Evolutionary conservation across 1,139 yeast species (phyloP).

Genomic region (Protomyces inouyei): DNA sequence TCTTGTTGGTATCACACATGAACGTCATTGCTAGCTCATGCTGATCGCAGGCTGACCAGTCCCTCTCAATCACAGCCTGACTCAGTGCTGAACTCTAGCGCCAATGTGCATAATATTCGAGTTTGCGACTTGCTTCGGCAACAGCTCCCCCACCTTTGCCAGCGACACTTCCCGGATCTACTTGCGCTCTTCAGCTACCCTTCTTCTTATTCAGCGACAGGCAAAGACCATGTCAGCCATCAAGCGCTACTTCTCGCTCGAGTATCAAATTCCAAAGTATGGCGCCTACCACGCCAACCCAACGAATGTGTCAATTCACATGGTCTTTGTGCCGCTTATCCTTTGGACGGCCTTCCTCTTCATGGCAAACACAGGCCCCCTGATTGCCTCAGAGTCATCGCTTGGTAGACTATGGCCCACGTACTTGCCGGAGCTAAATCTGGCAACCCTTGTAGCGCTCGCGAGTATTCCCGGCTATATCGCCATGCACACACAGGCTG

Average conservation of each 20-base stretch:
- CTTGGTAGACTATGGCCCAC: constrained; percentile 7
- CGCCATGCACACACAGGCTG: constrained; percentile 44
- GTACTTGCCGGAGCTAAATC: constrained; percentile 42
- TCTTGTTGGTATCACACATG: too few relatives aligned
- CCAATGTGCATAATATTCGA: too few relatives aligned
- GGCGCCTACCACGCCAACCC: constrained; percentile 72
- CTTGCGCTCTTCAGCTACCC: too few relatives aligned
- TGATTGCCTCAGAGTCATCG: constrained; percentile 31
- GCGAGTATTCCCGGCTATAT: constrained; percentile 47
- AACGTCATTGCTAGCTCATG: too few relatives aligned
- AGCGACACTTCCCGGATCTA: too few relatives aligned
- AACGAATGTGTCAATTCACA: constrained; percentile 69
- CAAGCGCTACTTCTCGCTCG: constrained; percentile 39
- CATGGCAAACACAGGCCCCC: constrained; percentile 37
- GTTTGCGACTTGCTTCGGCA: too few relatives aligned
- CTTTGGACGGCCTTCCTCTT: constrained; percentile 53
- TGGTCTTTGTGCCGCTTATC: constrained; percentile 74
- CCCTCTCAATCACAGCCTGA: too few relatives aligned
- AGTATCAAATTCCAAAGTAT: constrained; percentile 71
- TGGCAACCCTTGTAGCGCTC: constrained; percentile 42
- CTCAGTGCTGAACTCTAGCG: too few relatives aligned
- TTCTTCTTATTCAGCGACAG: too few relatives aligned
- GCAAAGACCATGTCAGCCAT: not conserved
- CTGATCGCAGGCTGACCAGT: too few relatives aligned
- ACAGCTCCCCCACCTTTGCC: too few relatives aligned